Evolutionary conservation across 1,284 basidiomycete species (phyloP).

Genomic region (Irpex sp.): DNA sequence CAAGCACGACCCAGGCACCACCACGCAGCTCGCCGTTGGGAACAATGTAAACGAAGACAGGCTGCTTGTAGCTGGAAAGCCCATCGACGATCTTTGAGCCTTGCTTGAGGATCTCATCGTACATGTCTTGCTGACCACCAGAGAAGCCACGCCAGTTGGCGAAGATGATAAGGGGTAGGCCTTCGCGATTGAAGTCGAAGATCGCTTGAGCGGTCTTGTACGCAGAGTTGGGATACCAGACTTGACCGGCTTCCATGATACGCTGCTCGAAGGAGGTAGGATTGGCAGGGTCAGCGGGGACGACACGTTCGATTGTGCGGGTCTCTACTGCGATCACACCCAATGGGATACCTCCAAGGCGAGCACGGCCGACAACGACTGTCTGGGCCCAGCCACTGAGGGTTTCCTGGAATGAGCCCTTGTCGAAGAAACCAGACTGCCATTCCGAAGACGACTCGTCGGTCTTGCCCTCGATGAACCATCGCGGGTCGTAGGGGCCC

Average conservation of each 20-base stretch:
- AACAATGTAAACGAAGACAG: conserved; percentile 98
- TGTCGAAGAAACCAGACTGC: conserved; percentile 94
- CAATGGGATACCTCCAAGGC: conserved; percentile 95
- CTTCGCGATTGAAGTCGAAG: conserved; percentile 97
- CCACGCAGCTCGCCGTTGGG: conserved; percentile 99
- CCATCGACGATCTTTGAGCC: conserved; percentile 99
- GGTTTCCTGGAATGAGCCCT: conserved; percentile 94
- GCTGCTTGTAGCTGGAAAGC: conserved; percentile 94
- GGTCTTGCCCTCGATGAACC: conserved; percentile 93
- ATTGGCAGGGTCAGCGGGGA: conserved; percentile 99
- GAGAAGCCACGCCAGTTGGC: conserved; percentile 99
- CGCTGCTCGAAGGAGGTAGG: conserved; percentile 95
- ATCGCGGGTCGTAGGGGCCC: conserved; percentile 94
- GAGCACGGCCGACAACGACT: conserved; percentile 95
- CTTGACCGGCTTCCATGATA: conserved; percentile 99
- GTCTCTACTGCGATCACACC: conserved; percentile 99
- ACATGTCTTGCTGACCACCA: conserved; percentile 99
- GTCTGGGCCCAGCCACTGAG: conserved; percentile 97
- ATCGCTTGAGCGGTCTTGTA: conserved; percentile 99
- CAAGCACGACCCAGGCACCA: conserved; percentile 99
- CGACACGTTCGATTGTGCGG: conserved; percentile 93
- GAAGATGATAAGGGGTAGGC: conserved; percentile 95
- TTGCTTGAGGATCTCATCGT: conserved; percentile 92
- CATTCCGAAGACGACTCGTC: conserved; percentile 81
- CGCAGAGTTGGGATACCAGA: conserved; percentile 99